Conservation (phyloP, 106 monocot species). For the Allium fistulosum region DNA sequence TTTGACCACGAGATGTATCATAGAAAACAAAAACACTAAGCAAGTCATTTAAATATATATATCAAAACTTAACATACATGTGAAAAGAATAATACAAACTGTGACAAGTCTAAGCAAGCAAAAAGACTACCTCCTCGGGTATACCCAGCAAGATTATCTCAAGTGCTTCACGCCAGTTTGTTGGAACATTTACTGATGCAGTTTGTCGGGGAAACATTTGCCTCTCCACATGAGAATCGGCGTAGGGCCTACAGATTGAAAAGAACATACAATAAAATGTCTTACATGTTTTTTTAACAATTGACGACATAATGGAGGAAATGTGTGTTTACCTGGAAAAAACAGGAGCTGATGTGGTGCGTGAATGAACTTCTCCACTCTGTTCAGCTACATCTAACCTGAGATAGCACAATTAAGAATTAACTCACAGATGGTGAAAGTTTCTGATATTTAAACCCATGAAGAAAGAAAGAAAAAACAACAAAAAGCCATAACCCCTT, state of each 20-base stretch:
- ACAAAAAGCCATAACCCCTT: too few relatives aligned
- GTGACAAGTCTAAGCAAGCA: background rate
- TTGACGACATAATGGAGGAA: too few relatives aligned
- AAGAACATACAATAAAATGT: background rate
- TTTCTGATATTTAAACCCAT: too few relatives aligned
- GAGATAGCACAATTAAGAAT: conserved; percentile 5
- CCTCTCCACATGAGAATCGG: conserved; percentile 55
- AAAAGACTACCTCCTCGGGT: conserved; percentile 70
- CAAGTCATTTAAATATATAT: too few relatives aligned
- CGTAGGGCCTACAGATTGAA: conserved; percentile 42
- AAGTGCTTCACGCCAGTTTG: conserved; percentile 94
- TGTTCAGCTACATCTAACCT: conserved; percentile 88
- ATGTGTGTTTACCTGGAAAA: conserved; percentile 31
- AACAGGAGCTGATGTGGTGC: conserved; percentile 34
- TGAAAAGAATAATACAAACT: too few relatives aligned
- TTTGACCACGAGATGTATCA: too few relatives aligned
- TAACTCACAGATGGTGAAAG: background rate
- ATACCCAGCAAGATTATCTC: conserved; percentile 72
- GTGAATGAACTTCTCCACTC: conserved; percentile 75
- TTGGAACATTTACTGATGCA: conserved; percentile 41
- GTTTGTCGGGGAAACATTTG: conserved; percentile 38
- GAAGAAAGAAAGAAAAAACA: too few relatives aligned
- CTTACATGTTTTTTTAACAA: too few relatives aligned
- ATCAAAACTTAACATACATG: too few relatives aligned
- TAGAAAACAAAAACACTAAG: too few relatives aligned